phyloP scores from a whole-genome alignment of 306 rosid species.

The Dryas drummondii region DNA sequence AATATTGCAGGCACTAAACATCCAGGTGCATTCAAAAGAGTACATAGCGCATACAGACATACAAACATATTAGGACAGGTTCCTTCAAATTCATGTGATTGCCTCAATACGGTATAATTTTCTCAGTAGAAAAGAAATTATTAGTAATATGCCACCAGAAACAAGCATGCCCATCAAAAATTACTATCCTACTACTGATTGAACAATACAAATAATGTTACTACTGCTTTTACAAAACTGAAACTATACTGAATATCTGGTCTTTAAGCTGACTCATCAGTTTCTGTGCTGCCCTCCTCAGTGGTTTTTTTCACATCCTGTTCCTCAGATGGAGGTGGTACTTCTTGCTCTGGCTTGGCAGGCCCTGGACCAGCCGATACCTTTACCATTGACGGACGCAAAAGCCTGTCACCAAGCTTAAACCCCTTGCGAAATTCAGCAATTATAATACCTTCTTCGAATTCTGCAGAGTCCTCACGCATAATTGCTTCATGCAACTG shows the following conservation, averaged over 20 bases:
- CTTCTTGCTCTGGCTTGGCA: conserved; percentile 53
- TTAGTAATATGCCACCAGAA: conserved; percentile 28
- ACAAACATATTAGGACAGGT: neutral
- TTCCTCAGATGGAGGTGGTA: conserved; percentile 41
- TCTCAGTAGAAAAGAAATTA: conserved; percentile 19
- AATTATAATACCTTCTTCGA: conserved; percentile 71
- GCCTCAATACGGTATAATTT: conserved; percentile 24
- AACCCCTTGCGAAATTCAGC: conserved; percentile 88
- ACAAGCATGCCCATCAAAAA: conserved; percentile 20
- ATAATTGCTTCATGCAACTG: conserved; percentile 96
- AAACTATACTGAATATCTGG: conserved; percentile 25
- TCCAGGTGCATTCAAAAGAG: neutral
- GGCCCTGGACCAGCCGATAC: conserved; percentile 99
- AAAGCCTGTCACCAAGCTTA: conserved; percentile 77
- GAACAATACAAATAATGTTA: conserved; percentile 14
- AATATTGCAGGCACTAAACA: neutral
- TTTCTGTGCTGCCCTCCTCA: conserved; percentile 29
- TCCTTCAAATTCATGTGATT: neutral
- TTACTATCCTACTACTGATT: conserved; percentile 28
- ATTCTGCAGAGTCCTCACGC: conserved; percentile 83
- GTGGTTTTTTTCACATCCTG: conserved; percentile 40
- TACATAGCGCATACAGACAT: neutral
- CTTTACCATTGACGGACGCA: conserved; percentile 96
- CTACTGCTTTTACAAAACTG: conserved; percentile 48
- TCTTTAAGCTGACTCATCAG: conserved; percentile 43